Evolutionary conservation across 148 eudicot genomes (phyloP).

Genomic region (Rhododendron griersonianum): DNA sequence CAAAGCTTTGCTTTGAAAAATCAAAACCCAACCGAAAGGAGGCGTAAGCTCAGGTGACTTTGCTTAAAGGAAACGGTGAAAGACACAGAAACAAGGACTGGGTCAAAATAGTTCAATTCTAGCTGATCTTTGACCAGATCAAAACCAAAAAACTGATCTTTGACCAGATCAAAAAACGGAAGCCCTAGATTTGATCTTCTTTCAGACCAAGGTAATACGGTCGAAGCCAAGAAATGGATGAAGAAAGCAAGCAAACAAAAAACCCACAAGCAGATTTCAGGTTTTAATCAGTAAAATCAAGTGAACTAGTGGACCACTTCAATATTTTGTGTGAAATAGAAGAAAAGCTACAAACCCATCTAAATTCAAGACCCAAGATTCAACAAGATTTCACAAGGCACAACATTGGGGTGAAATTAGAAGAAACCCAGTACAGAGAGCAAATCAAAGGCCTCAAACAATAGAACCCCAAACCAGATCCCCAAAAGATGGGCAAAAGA

Average conservation of each 20-base stretch:
- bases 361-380: conserved; percentile 2
- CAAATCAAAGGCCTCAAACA: conserved; percentile 5
- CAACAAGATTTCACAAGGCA: not conserved
- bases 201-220: not conserved
- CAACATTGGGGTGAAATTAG: not conserved
- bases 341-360: not conserved
- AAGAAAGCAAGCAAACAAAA: not conserved
- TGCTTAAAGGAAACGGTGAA: conserved; percentile 16
- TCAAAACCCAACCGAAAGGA: conserved; percentile 12
- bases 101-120: conserved; percentile 9
- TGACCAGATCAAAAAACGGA: conserved; percentile 15
- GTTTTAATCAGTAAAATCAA: conserved; percentile 8
- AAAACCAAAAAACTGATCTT: not conserved
- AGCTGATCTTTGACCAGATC: conserved; percentile 1
- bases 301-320: not conserved
- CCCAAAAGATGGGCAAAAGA: conserved; percentile 2
- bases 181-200: conserved; percentile 26
- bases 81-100: conserved; percentile 3
- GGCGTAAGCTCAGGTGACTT: conserved; percentile 6
- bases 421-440: conserved; percentile 1
- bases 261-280: not conserved
- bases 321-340: not conserved
- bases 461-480: conserved; percentile 21
- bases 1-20: conserved; percentile 31
- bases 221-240: conserved; percentile 7